Evolutionary conservation across 495 filamentous ascomycete species (phyloP), one percentile per base, ranked within the genome.

Genomic region (Annulohypoxylon stygium): DNA sequence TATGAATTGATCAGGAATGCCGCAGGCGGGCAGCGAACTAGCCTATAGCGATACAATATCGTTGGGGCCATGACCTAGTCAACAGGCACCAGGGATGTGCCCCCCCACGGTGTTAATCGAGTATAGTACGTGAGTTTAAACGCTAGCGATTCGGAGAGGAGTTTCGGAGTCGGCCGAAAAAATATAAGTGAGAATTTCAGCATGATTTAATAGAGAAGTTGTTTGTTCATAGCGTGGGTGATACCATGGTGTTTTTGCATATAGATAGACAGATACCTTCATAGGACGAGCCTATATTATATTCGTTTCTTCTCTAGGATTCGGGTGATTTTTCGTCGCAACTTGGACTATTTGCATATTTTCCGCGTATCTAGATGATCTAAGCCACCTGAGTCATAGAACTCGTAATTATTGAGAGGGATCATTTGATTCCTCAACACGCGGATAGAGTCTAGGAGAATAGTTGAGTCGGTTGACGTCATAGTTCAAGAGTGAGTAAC

Each of bases 351-450:
- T 26, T 12, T 2, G 16, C 14, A 2, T 47, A 18, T n/a, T n/a
- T 47, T n/a, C 48, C 8, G 12, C 4, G 18, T 26, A 14, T 7
- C 48, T 9, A 3, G 12, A 51, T 2, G 1, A n/a, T 26, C 3
- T 23, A 18, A 26, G 48, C 25, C 23, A 51, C 26, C 39, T 23
- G 33, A 64, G 23, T 48, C 50, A 47, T 45, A 36, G 65, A 23
- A 25, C 2, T 61, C 37, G 18, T 61, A 61, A 45, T 39, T 30
- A 8, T 67, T 20, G 34, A 36, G 53, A 25, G 34, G 12, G 23
- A 63, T 73, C 65, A 73, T 39, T 61, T 73, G 70, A 73, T 65
- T 67, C 62, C n/a, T 23, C 20, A 59, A 36, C 63, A 72, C 63
- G 69, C 50, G 70, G 47, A 67, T 67, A 25, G 1, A 16, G 11